These are phyloP conservation scores for Fusarium falciforme DNA, from an alignment of 2,329 filamentous ascomycete species.

Conservation along the genomic window DNA sequence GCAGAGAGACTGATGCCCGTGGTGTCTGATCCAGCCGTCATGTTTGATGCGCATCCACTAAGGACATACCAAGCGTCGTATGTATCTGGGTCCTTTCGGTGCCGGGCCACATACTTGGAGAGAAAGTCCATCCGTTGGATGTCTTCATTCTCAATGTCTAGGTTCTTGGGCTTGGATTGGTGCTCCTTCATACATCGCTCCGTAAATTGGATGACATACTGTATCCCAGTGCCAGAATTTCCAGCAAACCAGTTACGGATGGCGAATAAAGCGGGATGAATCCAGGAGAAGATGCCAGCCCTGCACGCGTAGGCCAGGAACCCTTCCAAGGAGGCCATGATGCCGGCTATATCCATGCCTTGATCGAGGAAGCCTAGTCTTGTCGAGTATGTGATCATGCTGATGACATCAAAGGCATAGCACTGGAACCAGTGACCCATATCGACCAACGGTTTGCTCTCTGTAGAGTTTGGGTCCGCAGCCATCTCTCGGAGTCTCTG, in stretches of 20 bases:
- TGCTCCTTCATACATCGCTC: not conserved
- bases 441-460: not conserved
- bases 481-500: not conserved
- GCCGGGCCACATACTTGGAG: not conserved
- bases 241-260: not conserved
- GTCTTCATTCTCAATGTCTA: not conserved
- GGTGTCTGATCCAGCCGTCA: conserved; percentile 22
- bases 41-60: conserved; percentile 18
- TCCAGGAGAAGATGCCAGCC: not conserved
- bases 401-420: conserved; percentile 64
- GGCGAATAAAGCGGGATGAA: not conserved
- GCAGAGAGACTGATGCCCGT: conserved; percentile 22
- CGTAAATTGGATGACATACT: not conserved
- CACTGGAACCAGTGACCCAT: conserved; percentile 55
- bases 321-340: conserved; percentile 46
- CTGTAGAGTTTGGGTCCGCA: not conserved
- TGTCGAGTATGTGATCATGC: conserved; percentile 56
- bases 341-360: conserved; percentile 56
- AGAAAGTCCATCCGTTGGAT: not conserved
- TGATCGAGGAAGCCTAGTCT: conserved; percentile 58
- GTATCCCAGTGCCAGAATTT: not conserved
- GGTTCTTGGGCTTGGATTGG: not conserved
- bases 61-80: conserved; percentile 4
- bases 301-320: not conserved
- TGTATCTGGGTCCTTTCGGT: not conserved